Conservation (phyloP, 495 filamentous ascomycete species). For the Neurospora sp. region DNA sequence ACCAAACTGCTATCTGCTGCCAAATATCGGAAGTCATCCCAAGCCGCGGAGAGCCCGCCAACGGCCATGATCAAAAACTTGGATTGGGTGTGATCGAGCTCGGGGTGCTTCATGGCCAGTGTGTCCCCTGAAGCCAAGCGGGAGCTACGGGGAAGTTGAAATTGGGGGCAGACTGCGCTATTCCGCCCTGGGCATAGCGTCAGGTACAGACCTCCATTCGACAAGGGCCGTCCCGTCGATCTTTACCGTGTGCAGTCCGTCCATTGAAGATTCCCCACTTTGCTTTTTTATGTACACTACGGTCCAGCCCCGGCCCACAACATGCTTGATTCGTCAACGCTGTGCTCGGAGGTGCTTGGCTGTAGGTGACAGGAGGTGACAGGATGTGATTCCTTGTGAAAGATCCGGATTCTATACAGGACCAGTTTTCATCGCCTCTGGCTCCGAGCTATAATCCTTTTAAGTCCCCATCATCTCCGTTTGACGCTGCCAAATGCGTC, state of each 20-base stretch:
- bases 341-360: neutral
- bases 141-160: neutral
- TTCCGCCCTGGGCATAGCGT: neutral
- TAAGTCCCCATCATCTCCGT: neutral
- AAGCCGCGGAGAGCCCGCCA: neutral
- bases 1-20: neutral
- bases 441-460: neutral
- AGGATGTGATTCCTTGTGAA: neutral
- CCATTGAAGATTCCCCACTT: neutral
- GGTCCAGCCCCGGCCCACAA: neutral
- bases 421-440: neutral
- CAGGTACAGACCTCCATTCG: neutral
- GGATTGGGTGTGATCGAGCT: neutral
- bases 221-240: slow-evolving; percentile 4
- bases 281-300: neutral
- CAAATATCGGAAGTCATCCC: neutral
- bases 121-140: neutral
- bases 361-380: neutral
- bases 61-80: neutral
- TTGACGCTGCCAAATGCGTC: neutral
- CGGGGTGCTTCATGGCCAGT: neutral
- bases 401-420: neutral
- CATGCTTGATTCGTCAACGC: neutral
- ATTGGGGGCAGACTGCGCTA: slow-evolving; percentile 2
- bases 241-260: slow-evolving; percentile 4